Conservation (phyloP, 306 rosid genomes). For the Glycine latifolia region DNA sequence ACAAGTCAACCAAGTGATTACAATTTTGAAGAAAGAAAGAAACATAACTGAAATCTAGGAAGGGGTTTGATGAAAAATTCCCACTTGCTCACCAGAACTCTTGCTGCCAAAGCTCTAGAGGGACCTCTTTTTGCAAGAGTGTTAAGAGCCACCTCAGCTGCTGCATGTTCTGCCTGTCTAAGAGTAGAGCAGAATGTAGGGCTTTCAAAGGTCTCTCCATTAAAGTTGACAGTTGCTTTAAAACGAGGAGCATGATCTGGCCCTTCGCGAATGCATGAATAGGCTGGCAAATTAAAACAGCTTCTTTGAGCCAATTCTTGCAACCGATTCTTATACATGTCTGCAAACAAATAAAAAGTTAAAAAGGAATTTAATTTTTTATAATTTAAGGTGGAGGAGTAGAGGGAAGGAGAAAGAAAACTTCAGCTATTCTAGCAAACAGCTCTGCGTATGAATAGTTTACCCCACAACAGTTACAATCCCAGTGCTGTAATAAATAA, state of each 20-base stretch:
- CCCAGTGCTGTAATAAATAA: background rate
- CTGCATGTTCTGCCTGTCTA: slow-evolving; percentile 88
- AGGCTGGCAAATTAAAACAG: slow-evolving; percentile 88
- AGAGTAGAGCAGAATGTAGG: slow-evolving; percentile 82
- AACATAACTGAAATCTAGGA: slow-evolving; percentile 6
- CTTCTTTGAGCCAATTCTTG: slow-evolving; percentile 95
- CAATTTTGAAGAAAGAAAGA: slow-evolving; percentile 22
- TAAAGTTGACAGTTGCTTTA: slow-evolving; percentile 85
- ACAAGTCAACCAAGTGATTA: slow-evolving; percentile 30
- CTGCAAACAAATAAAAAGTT: slow-evolving; percentile 51
- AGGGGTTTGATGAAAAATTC: background rate
- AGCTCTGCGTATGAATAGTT: background rate
- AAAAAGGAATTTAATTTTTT: background rate
- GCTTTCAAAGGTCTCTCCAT: slow-evolving; percentile 84
- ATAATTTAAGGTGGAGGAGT: background rate
- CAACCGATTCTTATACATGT: slow-evolving; percentile 76
- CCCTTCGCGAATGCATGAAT: slow-evolving; percentile 90
- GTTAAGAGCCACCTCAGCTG: slow-evolving; percentile 82
- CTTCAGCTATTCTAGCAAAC: slow-evolving; percentile 27
- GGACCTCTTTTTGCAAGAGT: slow-evolving; percentile 80
- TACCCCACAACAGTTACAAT: slow-evolving; percentile 18
- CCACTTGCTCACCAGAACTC: slow-evolving; percentile 71
- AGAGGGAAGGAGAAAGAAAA: background rate
- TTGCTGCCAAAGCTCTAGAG: slow-evolving; percentile 81
- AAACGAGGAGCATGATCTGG: slow-evolving; percentile 93